A percentile compares a stretch with the other conserved stretches of the same genome.
Conservation (phyloP, 2,329 filamentous ascomycete species). For the Westerdykella aurantiaca region DNA sequence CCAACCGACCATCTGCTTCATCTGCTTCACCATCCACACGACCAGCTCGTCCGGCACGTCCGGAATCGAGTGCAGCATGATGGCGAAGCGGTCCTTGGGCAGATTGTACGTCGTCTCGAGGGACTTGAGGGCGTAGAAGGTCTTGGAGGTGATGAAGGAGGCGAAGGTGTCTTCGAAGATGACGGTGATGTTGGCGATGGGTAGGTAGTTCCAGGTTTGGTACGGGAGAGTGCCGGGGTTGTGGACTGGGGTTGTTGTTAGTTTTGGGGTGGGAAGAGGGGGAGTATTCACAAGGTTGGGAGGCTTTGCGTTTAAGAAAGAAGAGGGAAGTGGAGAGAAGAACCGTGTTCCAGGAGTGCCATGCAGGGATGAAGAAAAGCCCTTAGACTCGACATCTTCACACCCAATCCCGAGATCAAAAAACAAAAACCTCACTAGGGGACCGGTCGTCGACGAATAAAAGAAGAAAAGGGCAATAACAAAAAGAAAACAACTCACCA, state of each 20-base stretch:
- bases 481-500: conserved; percentile 10
- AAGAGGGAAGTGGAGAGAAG: too few species aligned
- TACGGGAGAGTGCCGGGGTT: conserved; percentile 26
- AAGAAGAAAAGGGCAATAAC: not conserved
- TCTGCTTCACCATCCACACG: conserved; percentile 25
- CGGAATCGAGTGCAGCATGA: conserved; percentile 26
- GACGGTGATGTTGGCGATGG: conserved; percentile 28
- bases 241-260: conserved; percentile 14
- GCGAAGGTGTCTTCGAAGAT: conserved; percentile 29
- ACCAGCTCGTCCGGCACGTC: conserved; percentile 18
- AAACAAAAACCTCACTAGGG: too few species aligned
- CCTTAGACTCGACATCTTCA: too few species aligned
- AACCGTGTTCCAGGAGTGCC: too few species aligned
- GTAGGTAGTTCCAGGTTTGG: conserved; percentile 19
- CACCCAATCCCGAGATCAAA: too few species aligned
- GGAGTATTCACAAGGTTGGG: not conserved
- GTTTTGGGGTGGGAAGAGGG: not conserved
- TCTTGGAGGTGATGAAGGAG: conserved; percentile 20
- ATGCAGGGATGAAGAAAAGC: too few species aligned
- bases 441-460: too few species aligned
- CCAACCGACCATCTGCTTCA: conserved; percentile 27
- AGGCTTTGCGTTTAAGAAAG: not conserved
- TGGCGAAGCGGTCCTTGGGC: conserved; percentile 16
- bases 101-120: conserved; percentile 11
- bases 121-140: conserved; percentile 16